Evolutionary conservation across 1,284 basidiomycete genomes (phyloP), one percentile per base, ranked within the genome.

Genomic region (Marasmius sp.): DNA sequence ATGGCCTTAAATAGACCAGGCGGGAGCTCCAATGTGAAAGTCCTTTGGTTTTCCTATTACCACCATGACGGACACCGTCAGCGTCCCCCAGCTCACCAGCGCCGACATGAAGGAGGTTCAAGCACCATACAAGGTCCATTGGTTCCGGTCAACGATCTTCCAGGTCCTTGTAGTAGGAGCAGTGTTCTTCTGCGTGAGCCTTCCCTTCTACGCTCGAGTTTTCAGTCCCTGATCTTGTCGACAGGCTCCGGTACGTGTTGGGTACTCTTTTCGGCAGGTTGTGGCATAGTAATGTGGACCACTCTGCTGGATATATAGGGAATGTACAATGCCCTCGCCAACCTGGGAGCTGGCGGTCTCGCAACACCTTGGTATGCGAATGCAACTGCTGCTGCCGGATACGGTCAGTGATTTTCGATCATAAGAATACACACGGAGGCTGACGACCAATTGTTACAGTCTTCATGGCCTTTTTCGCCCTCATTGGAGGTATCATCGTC

Each of bases 261-360:
- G n/a, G 22, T 16, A 8, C 51, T 12, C 20, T 45, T 53, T 20
- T 43, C 14, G n/a, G 53, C 10, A 3, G 11, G n/a, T 18, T 27
- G 5, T 27, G 27, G 27, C 27, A 2, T 27, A 27, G 11, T 20
- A 43, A 36, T 41, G 18, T 37, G 2, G 20, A 52, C 16, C 22
- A 11, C 20, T 51, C 37, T 3, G 22, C 47, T 55, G 3, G 50
- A 8, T 49, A 14, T 49, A 14, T 53, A 70, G 71, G 73, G 73
- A 48, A 75, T 74, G 73, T 75, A 74, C 63, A 74, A 74, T 69
- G 73, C 73, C 16, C 59, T 75, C 8, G 69, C 62, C 37, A 66
- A 69, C 10, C 61, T 75, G 9, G 73, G 73, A 27, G 73, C 73
- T 20, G 73, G 73, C 38, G 73, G 73, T 20, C 68, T 75, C n/a